Percentiles rank a stretch among this genome's conserved stretches.
Evolutionary conservation across 805 yeast species (phyloP).

Genomic region (baker's yeast (Saccharomyces cerevisiae)): DNA sequence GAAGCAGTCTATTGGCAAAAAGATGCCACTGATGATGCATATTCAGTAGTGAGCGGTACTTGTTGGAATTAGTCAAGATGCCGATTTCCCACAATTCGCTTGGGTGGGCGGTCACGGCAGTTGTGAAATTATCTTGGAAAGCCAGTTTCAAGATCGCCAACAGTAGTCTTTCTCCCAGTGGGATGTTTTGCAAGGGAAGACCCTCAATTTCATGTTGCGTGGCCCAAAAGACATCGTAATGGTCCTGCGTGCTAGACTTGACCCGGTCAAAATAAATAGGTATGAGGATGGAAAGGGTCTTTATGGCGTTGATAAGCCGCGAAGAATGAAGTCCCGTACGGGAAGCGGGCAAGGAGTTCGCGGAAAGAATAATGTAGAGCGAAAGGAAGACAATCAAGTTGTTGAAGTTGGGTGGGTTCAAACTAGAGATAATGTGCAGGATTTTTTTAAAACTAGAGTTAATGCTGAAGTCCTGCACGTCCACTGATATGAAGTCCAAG

Average conservation of each 20-base stretch:
- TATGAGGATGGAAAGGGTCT: neutral
- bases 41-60: constrained; percentile 6
- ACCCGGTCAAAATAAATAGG: neutral
- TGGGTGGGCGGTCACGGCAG: constrained; percentile 6
- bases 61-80: constrained; percentile 38
- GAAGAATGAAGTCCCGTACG: neutral
- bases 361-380: neutral
- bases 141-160: constrained; percentile 20
- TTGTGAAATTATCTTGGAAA: constrained; percentile 26
- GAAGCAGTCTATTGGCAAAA: neutral
- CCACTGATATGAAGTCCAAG: constrained; percentile 11
- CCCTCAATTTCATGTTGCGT: neutral
- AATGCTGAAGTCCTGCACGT: neutral
- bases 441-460: neutral
- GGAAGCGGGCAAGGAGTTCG: constrained; percentile 8
- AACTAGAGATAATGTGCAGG: neutral
- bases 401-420: neutral
- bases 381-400: neutral
- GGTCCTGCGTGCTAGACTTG: neutral
- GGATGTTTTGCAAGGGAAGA: neutral
- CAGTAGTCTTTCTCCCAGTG: constrained; percentile 29
- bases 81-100: constrained; percentile 69
- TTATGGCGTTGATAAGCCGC: neutral
- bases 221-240: neutral
- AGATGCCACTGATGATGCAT: neutral